Base-by-base conservation (phyloP, 129 eudicot species). In the Saussurea involucrata region DNA sequence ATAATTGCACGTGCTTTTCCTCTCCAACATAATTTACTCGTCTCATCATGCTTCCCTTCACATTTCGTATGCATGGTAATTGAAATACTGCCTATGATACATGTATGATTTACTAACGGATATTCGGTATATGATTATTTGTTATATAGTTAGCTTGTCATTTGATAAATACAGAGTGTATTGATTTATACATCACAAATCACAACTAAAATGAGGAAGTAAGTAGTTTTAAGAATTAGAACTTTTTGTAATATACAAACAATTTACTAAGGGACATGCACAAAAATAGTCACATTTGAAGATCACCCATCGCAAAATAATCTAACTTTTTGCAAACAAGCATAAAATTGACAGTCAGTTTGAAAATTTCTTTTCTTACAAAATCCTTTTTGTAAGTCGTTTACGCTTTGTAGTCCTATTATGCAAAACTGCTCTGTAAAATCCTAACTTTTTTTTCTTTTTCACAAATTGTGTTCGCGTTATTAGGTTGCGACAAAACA, bases 1-100 rank as follows among this genome's bases (percentile, higher is more conserved):
- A 58, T 53, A 53, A n/a, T 53, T 73, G 77, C 77, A 73, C 63
- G 69, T 73, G 77, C 68, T 58, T 31, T 73, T 33, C 34, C 31
- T 73, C 77, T 73, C 68, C 77, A 58, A 73, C 69, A 17, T 24
- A 58, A 4, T 5, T 58, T 73, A 58, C 69, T 58, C 55, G 34
- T n/a, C 77, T 24, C 22, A 17, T 53, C 61, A 53, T n/a, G 22
- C 61, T n/a, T 17, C 21, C 21, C 22, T 0, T 18, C 9, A 17
- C 22, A 9, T 53, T 53, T 53, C 22, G 5, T 5, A 53, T 53
- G 61, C 61, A 53, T 4, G 22, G 22, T 22, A 53, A 53, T 8
- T 0, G 44, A 12, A 37, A 37, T 53, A 22, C 5, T 9, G 8
- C 18, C 5, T 53, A 53, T 53, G 61, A 53, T 49, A 49, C 21